Percentiles rank a stretch among this genome's conserved stretches.
These are phyloP conservation scores for Platanthera zijinensis DNA, from an alignment of 106 monocot species.

Conservation along the genomic window DNA sequence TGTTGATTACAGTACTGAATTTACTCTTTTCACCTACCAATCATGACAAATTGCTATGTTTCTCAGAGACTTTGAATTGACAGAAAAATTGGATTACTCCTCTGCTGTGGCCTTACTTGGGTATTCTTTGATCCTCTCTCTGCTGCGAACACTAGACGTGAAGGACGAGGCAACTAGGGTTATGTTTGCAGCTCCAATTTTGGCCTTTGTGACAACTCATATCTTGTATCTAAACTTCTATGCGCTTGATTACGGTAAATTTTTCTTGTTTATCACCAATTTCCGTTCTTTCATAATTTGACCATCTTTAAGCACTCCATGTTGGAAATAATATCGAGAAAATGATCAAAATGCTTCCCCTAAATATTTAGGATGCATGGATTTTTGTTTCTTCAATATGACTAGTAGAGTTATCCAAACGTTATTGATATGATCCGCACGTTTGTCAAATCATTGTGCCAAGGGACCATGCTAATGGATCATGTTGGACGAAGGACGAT, in stretches of 20 bases:
- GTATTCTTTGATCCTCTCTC: slow-evolving; percentile 65
- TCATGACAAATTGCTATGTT: background rate
- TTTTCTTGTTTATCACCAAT: background rate
- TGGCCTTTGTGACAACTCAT: slow-evolving; percentile 89
- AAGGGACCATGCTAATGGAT: too few species aligned
- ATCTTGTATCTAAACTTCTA: slow-evolving; percentile 94
- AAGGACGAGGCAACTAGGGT: slow-evolving; percentile 84
- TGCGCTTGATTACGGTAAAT: slow-evolving; percentile 79
- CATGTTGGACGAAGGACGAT: too few species aligned
- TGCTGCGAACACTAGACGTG: slow-evolving; percentile 72
- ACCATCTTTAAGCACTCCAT: background rate
- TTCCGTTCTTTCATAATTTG: background rate
- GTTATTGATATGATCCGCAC: too few species aligned
- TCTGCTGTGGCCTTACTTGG: slow-evolving; percentile 91
- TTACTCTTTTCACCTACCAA: background rate
- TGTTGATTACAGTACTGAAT: background rate
- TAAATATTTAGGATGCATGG: too few species aligned
- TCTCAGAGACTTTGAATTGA: slow-evolving; percentile 74
- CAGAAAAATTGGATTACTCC: slow-evolving; percentile 91
- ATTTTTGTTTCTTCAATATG: too few species aligned
- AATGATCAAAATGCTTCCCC: too few species aligned
- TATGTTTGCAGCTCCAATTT: slow-evolving; percentile 83
- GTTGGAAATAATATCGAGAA: too few species aligned
- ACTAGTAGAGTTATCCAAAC: too few species aligned
- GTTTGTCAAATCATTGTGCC: too few species aligned